Evolutionary conservation across 129 eudicot species (phyloP).

Genomic region (Deinandra increscens): DNA sequence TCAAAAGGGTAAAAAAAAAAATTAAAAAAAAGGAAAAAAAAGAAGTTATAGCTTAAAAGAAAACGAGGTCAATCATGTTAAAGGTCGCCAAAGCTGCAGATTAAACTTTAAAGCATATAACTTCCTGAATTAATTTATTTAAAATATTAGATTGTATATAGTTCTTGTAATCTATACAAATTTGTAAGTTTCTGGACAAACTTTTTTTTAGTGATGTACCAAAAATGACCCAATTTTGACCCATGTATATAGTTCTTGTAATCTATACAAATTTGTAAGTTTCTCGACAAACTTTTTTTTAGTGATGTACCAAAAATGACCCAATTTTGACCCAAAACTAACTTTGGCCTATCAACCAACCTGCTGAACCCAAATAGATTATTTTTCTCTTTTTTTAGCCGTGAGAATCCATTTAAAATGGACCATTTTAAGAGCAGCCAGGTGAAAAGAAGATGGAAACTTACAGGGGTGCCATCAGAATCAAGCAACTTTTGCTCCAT

Average conservation of each 20-base stretch:
- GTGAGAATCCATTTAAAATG: not conserved
- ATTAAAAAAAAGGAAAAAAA: too few species aligned
- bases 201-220: not conserved
- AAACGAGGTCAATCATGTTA: not conserved
- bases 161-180: not conserved
- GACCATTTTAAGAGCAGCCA: constrained; percentile 8
- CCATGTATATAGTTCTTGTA: not conserved
- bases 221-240: not conserved
- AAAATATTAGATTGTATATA: not conserved
- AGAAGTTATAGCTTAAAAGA: not conserved
- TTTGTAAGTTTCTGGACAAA: not conserved
- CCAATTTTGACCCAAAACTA: not conserved
- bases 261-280: not conserved
- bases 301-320: not conserved
- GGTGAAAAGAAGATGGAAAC: constrained; percentile 24
- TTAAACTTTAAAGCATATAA: not conserved
- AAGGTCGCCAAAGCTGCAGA: not conserved
- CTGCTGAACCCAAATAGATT: not conserved
- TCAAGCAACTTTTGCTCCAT: constrained; percentile 41
- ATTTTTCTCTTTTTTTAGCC: not conserved
- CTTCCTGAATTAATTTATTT: not conserved
- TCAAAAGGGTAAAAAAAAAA: not conserved
- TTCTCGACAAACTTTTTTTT: not conserved
- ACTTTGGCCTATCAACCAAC: not conserved
- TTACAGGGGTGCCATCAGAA: constrained; percentile 32